Base-by-base conservation (phyloP, 2,329 filamentous ascomycete species). In the Torrubiella hemipterigena region DNA sequence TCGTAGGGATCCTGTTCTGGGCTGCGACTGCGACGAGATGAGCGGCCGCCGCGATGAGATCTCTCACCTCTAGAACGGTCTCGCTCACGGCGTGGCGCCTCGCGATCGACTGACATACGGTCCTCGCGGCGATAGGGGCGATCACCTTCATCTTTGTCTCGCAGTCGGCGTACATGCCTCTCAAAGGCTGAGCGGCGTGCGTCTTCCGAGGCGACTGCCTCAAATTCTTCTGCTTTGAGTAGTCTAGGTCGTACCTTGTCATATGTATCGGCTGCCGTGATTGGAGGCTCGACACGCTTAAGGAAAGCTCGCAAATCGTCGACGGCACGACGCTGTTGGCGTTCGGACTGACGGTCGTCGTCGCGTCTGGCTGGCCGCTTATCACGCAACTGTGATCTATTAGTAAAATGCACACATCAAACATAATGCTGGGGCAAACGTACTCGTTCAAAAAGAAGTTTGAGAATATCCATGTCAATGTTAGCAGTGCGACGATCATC, bases 1-100 rank as follows among this genome's bases (percentile, higher is more conserved):
- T 96, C 91, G 55, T 98, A 98, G 14, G 84, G 75, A 59, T 98
- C 87, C 36, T 75, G 73, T 55, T 96, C 91, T n/a, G 86, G 87
- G 45, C 81, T 87, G 46, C 86, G 84, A 50, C 83, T 93, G 45
- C 74, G 73, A 45, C 83, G 66, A 43, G 59, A 58, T 48, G 64
- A 58, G 47, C 72, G 70, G 42, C 59, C 64, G 44, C 63, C 61
- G 48, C 73, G 72, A 54, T 77, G 71, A 58, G 69, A 66, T 60
- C 72, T 65, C 57, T 79, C 75, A 63, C 70, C 68, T 56, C 66
- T 61, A 31, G 61, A 63, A 42, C 61, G 53, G 25, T 71, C 75
- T 47, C 69, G 65, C 27, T 74, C 76, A 47, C 80, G 73, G 44
- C 81, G 73, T 43, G 78, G 58, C 41, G 54, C 41, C 44, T 65